Conservation (phyloP, 805 yeast species). For the Yarrowia keelungensis region DNA sequence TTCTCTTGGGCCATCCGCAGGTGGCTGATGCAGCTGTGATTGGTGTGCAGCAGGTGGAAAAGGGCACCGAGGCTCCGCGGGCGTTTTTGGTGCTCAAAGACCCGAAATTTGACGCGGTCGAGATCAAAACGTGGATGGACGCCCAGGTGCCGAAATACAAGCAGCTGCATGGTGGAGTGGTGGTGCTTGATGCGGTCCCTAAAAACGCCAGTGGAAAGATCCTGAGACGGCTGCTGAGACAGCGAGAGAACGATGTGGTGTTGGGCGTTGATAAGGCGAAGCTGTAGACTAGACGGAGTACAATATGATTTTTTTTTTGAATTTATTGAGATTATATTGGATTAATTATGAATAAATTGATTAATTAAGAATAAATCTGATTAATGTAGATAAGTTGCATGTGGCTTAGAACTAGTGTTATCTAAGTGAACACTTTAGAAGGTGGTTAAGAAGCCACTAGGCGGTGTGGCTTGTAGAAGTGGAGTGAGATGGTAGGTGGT, state of each 20-base stretch:
- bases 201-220: conserved; percentile 95
- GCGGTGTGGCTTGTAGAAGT: no score
- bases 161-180: conserved; percentile 57
- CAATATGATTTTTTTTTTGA: no score
- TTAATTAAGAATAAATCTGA: no score
- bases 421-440: no score
- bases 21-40: conserved; percentile 91
- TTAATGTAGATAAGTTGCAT: no score
- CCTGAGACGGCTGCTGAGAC: conserved; percentile 87
- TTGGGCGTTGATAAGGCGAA: conserved; percentile 39
- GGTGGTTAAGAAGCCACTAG: no score
- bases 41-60: conserved; percentile 69
- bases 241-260: conserved; percentile 48
- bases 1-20: conserved; percentile 71
- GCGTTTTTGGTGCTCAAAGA: conserved; percentile 48
- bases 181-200: conserved; percentile 81
- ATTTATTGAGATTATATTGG: no score
- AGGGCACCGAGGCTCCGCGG: conserved; percentile 70
- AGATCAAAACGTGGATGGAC: conserved; percentile 50
- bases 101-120: conserved; percentile 41
- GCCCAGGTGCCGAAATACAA: conserved; percentile 51
- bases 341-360: no score
- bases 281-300: background rate
- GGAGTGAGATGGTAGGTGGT: no score
- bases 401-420: no score